Base-by-base conservation (phyloP, 805 yeast species). In the Kodamaea laetipori region DNA sequence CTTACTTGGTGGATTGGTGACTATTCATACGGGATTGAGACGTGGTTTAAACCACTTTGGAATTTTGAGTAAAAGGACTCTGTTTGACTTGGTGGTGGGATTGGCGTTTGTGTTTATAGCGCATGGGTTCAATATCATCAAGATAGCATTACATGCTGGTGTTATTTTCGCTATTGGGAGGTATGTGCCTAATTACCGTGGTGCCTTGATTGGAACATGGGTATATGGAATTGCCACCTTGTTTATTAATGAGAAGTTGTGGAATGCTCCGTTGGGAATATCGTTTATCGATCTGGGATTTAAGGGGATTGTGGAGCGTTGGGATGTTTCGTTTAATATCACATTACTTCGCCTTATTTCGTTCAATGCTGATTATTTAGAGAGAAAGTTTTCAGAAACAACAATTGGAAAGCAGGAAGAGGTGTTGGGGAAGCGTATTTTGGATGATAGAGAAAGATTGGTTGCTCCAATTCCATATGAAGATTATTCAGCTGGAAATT, bases 321-420 rank as follows among this genome's bases (percentile, higher is more conserved):
- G 99, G 99, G 97, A 94, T 59, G 97, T 94, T 3, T 88, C 86
- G 54, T 94, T 82, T 74, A 94, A 94, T 65, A 90, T 95, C 64
- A 84, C 96, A 1, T 67, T 92, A 47, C 73, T 94, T 42, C 76
- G 97, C 56, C 80, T 90, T 76, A 66, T 94, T 36, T 87, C 96
- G 46, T 94, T 76, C 63, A 86, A 87, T 50, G 59, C 87, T 49
- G 99, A 94, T 64, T 89, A 77, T 55, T 54, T 83, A 23, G 78
- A 76, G 53, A 70, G 70, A 39, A 50, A 53, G 26, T 42, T 31
- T 9, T 21, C 43, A 6, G 32, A 32, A n/a, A 23, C 43, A 7
- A 23, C 18, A 12, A 6, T 23, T 24, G 33, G 50, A 28, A 30
- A 46, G 44, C 33, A 38, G 12, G 45, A 18, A 24, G 32, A 38